Evolutionary conservation across 495 filamentous ascomycete genomes (phyloP).

Genomic region (Pyrenula aspistea): DNA sequence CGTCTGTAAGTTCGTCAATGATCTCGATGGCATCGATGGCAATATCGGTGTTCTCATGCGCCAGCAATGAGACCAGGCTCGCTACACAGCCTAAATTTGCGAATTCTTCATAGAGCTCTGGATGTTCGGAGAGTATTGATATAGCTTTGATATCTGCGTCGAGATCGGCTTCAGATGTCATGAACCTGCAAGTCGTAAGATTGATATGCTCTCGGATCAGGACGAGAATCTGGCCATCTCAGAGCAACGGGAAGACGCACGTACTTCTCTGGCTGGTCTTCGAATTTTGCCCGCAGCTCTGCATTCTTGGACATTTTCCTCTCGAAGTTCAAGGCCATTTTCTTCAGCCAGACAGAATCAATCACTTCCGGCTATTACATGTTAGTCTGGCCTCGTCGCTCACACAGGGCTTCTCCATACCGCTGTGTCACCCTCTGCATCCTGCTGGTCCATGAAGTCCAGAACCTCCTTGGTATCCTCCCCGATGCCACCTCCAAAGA

Average conservation of each 20-base stretch:
- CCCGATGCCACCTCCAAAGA: slow-evolving; percentile 87
- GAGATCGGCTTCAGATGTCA: slow-evolving; percentile 79
- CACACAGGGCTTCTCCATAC: slow-evolving; percentile 10
- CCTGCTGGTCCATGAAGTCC: slow-evolving; percentile 70
- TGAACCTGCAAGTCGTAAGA: slow-evolving; percentile 37
- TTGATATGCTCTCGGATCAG: not conserved
- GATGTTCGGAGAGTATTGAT: slow-evolving; percentile 77
- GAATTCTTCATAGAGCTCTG: slow-evolving; percentile 77
- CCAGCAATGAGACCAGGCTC: slow-evolving; percentile 66
- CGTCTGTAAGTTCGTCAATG: slow-evolving; percentile 84
- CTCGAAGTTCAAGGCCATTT: slow-evolving; percentile 75
- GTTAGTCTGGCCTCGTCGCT: slow-evolving; percentile 5
- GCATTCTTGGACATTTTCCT: slow-evolving; percentile 85
- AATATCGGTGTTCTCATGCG: slow-evolving; percentile 96
- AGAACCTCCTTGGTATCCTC: slow-evolving; percentile 72
- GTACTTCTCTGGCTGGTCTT: slow-evolving; percentile 71
- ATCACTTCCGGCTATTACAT: slow-evolving; percentile 55
- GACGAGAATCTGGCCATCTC: slow-evolving; percentile 3
- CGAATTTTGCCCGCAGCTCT: slow-evolving; percentile 82
- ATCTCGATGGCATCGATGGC: slow-evolving; percentile 87
- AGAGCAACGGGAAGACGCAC: slow-evolving; percentile 19
- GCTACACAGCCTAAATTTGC: slow-evolving; percentile 63
- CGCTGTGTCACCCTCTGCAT: slow-evolving; percentile 37
- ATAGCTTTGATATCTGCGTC: slow-evolving; percentile 83
- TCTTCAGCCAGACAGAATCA: slow-evolving; percentile 72